Evolutionary conservation across 2,329 filamentous ascomycete species (phyloP), one percentile per base, ranked within the genome.

Genomic region (Truncatella angustata): DNA sequence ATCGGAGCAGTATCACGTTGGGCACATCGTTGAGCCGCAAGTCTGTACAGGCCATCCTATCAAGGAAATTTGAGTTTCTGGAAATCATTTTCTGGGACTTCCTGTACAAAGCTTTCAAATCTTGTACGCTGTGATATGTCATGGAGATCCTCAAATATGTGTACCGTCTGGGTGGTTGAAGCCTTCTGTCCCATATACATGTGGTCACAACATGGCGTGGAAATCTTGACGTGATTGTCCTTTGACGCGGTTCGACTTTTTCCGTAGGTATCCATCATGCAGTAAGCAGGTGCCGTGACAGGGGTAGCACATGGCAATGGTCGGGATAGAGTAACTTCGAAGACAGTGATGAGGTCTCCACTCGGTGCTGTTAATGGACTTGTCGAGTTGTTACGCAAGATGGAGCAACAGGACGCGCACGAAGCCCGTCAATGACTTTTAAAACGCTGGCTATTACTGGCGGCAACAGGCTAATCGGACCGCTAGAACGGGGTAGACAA

Each of bases 101-200:
- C 52, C 54, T 63, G 61, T 61, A 65, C 64, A 63, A 62, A 56
- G 64, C 65, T 67, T 60, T 59, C 62, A 75, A 75, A 79, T 79
- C 75, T 76, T 74, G 76, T 79, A 68, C 62, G 65, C 78, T 72
- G 72, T 77, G 74, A 77, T 70, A 69, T 61, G 66, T 76, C 70
- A 71, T 65, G 65, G 55, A 21, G 18, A 20, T 20, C 45, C 45
- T 35, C n/a, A n/a, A 42, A 28, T 47, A 48, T 55, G 40, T 24
- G 39, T 32, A 16, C 36, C 26, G 18, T 21, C 37, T 21, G 28
- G 28, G 35, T 26, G 40, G 23, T n/a, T 32, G 21, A 14, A 24
- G 35, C 23, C 4, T 14, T 14, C 30, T 20, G 21, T 28, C 6
- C 21, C 18, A 14, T 34, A 26, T 24, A 23, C 16, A 34, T 34